Evolutionary conservation across 1,139 yeast species (phyloP).

Genomic region (Protomyces lactucae-debilis): DNA sequence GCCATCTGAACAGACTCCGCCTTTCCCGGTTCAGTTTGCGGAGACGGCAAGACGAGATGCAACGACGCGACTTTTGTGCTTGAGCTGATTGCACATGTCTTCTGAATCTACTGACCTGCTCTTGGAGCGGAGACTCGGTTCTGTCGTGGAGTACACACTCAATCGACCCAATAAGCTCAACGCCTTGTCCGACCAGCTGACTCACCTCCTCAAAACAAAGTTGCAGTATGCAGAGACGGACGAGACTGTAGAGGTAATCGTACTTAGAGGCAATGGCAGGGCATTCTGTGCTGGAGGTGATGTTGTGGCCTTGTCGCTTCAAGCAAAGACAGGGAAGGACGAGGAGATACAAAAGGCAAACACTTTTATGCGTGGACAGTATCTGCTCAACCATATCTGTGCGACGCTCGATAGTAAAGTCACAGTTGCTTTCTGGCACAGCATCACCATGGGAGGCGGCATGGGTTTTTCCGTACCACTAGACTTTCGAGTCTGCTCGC

Average conservation of each 20-base stretch:
- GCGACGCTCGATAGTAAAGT: neutral
- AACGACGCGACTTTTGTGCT: no score
- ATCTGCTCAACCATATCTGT: neutral
- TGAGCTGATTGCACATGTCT: neutral
- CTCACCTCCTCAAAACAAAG: neutral
- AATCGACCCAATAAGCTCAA: neutral
- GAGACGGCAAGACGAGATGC: no score
- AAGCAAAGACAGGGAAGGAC: constrained; percentile 37
- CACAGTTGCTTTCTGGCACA: neutral
- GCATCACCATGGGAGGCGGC: constrained; percentile 76
- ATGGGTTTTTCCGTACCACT: constrained; percentile 87
- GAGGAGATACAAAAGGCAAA: neutral
- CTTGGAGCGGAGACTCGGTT: neutral
- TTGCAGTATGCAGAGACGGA: constrained; percentile 65
- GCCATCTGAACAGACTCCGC: neutral
- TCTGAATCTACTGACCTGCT: neutral
- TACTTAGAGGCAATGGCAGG: constrained; percentile 60
- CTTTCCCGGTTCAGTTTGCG: no score
- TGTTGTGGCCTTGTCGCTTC: constrained; percentile 63
- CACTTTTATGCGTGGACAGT: neutral
- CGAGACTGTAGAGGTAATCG: constrained; percentile 56
- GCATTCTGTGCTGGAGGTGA: constrained; percentile 79
- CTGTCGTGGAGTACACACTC: neutral
- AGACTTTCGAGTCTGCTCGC: constrained; percentile 88
- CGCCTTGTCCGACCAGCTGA: neutral